Evolutionary conservation across 1,284 basidiomycete species (phyloP).

Genomic region (Volvariella volvacea): DNA sequence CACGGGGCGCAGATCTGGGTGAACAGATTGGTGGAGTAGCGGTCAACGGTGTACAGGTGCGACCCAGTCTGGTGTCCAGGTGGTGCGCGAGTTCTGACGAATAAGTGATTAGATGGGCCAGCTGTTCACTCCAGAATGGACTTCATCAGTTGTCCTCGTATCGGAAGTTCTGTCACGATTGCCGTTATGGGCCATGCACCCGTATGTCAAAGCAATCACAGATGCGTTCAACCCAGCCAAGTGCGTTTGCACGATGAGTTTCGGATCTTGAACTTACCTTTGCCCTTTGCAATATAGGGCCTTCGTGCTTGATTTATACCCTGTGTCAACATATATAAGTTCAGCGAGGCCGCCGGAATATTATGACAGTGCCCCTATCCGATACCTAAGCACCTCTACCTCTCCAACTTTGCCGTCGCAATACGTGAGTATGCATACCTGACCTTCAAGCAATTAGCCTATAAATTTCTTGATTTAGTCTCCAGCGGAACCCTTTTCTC

Average conservation of each 20-base stretch:
- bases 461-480: constrained; percentile 11
- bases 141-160: constrained; percentile 36
- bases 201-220: constrained; percentile 39
- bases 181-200: constrained; percentile 45
- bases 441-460: neutral
- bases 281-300: constrained; percentile 30
- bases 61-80: constrained; percentile 5
- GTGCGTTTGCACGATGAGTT: constrained; percentile 23
- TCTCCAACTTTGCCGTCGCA: constrained; percentile 19
- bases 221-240: constrained; percentile 37
- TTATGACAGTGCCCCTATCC: constrained; percentile 36
- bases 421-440: constrained; percentile 12
- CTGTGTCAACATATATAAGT: constrained; percentile 43
- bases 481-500: constrained; percentile 32
- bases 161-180: constrained; percentile 47
- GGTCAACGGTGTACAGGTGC: constrained; percentile 41
- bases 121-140: constrained; percentile 44
- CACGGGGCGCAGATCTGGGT: constrained; percentile 40
- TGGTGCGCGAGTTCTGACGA: neutral
- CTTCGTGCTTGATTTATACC: constrained; percentile 48
- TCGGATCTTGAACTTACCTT: neutral
- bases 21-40: constrained; percentile 42
- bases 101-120: constrained; percentile 39
- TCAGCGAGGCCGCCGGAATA: constrained; percentile 25
- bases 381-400: constrained; percentile 38